Conservation (phyloP, 345 rosid species). For the Eucalyptus guilfoylei region DNA sequence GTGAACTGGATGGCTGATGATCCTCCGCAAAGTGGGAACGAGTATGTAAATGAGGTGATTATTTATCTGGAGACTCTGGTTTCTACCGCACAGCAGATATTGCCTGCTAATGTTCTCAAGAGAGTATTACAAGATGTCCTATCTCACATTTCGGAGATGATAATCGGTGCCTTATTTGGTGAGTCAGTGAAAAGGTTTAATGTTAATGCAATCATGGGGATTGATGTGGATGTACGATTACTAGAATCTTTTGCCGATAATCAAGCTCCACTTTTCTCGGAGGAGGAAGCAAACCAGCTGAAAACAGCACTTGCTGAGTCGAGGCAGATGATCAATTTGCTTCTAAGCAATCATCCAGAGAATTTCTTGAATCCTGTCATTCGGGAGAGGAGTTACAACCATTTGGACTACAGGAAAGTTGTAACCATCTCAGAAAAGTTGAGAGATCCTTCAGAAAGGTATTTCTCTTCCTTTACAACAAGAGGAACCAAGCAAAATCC, state of each 20-base stretch:
- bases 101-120: constrained; percentile 70
- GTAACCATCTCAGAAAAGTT: constrained; percentile 74
- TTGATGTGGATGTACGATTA: constrained; percentile 73
- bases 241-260: constrained; percentile 86
- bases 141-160: constrained; percentile 70
- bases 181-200: constrained; percentile 80
- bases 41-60: constrained; percentile 88
- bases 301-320: constrained; percentile 71
- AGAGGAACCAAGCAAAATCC: constrained; percentile 84
- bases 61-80: constrained; percentile 87
- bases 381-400: constrained; percentile 75
- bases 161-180: constrained; percentile 52
- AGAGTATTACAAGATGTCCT: constrained; percentile 80
- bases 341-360: constrained; percentile 86
- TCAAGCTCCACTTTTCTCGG: constrained; percentile 49
- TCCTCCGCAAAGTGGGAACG: constrained; percentile 65
- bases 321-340: constrained; percentile 74
- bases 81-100: constrained; percentile 93
- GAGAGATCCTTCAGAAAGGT: constrained; percentile 80
- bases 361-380: constrained; percentile 79
- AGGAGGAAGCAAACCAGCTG: constrained; percentile 74
- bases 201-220: constrained; percentile 67
- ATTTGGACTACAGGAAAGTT: constrained; percentile 76
- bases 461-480: constrained; percentile 85
- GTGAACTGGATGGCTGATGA: constrained; percentile 98